phyloP scores from a whole-genome alignment of 352 stramenopile species.

The Phytophthora fragariae region DNA sequence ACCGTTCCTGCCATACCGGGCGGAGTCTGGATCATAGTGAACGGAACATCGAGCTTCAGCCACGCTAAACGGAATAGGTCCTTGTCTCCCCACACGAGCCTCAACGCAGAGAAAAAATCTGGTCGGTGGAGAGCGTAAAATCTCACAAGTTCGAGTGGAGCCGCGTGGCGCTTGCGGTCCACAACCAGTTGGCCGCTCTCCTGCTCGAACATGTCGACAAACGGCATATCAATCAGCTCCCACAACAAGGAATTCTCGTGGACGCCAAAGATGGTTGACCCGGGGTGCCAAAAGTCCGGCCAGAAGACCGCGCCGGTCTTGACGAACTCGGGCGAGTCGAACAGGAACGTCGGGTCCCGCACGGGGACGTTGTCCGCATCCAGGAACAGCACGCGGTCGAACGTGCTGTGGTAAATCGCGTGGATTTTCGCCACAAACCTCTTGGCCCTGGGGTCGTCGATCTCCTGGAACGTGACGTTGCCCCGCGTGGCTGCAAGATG shows the following conservation, averaged over 20 bases:
- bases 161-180: slow-evolving; percentile 39
- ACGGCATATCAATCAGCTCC: slow-evolving; percentile 55
- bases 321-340: slow-evolving; percentile 42
- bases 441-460: slow-evolving; percentile 33
- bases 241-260: slow-evolving; percentile 53
- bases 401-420: slow-evolving; percentile 50
- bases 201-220: slow-evolving; percentile 50
- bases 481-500: slow-evolving; percentile 35
- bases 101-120: slow-evolving; percentile 37
- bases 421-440: slow-evolving; percentile 60
- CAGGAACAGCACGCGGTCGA: slow-evolving; percentile 58
- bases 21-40: slow-evolving; percentile 62
- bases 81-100: slow-evolving; percentile 44
- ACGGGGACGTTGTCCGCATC: slow-evolving; percentile 63
- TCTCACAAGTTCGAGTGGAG: slow-evolving; percentile 27
- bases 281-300: slow-evolving; percentile 68
- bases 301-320: slow-evolving; percentile 59
- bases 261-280: slow-evolving; percentile 58
- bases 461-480: slow-evolving; percentile 34
- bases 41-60: slow-evolving; percentile 51
- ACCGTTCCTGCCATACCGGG: slow-evolving; percentile 49
- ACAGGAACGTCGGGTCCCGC: slow-evolving; percentile 48
- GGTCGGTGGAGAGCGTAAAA: slow-evolving; percentile 51
- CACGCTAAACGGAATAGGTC: slow-evolving; percentile 66
- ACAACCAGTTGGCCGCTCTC: slow-evolving; percentile 66